Percentiles rank a stretch among this genome's conserved stretches.
Conservation (phyloP, 2,329 filamentous ascomycete species). For the Beauveria sp. region DNA sequence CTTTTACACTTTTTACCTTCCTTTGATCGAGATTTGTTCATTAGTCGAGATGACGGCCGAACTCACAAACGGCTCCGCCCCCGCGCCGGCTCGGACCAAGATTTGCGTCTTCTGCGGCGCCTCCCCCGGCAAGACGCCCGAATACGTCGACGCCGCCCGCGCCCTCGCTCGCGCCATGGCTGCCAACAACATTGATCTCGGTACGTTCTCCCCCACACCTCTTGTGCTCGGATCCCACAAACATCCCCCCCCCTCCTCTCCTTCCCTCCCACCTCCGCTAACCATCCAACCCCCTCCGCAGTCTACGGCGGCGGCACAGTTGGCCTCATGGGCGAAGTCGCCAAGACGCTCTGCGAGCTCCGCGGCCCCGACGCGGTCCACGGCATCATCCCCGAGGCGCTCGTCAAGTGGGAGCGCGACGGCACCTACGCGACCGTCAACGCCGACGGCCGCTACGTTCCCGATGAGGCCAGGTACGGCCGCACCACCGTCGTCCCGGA, state of each 20-base stretch:
- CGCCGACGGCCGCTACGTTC: slow-evolving; percentile 46
- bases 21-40: neutral
- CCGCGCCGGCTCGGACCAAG: slow-evolving; percentile 40
- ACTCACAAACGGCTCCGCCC: slow-evolving; percentile 18
- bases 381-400: slow-evolving; percentile 83
- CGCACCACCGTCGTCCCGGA: slow-evolving; percentile 81
- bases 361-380: slow-evolving; percentile 77
- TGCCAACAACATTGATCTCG: slow-evolving; percentile 68
- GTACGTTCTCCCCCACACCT: slow-evolving; percentile 28
- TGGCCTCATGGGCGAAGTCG: slow-evolving; percentile 92
- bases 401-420: slow-evolving; percentile 72
- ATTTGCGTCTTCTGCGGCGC: slow-evolving; percentile 96
- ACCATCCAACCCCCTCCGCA: slow-evolving; percentile 19
- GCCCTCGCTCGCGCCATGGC: slow-evolving; percentile 68
- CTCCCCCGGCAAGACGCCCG: slow-evolving; percentile 61
- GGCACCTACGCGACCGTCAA: slow-evolving; percentile 42
- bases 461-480: slow-evolving; percentile 63
- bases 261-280: neutral
- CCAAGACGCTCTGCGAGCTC: slow-evolving; percentile 75
- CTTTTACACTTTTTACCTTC: neutral
- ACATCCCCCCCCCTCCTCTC: neutral
- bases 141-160: slow-evolving; percentile 71
- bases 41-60: slow-evolving; percentile 9
- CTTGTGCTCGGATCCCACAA: neutral
- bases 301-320: slow-evolving; percentile 94